These are phyloP conservation scores for Phytophthora lateralis DNA, from an alignment of 352 stramenopile genomes.

Conservation along the genomic window DNA sequence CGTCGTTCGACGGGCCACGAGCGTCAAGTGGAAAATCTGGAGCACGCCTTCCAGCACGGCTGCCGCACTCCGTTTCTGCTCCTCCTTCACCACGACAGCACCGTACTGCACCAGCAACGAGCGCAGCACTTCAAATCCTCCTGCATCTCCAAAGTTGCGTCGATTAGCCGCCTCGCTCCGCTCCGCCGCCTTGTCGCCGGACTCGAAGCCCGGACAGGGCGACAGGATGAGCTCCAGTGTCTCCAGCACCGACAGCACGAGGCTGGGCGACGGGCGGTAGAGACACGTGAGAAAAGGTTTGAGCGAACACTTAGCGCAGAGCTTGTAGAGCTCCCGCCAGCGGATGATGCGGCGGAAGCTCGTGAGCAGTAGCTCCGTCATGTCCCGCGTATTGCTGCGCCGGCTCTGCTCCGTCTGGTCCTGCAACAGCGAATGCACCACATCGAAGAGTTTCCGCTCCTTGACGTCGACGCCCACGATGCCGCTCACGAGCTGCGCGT, in stretches of 20 bases:
- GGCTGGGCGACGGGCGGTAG: conserved; percentile 54
- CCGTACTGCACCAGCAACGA: conserved; percentile 75
- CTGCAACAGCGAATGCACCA: conserved; percentile 72
- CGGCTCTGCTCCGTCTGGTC: conserved; percentile 65
- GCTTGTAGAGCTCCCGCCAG: conserved; percentile 81
- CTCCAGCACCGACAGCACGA: conserved; percentile 66
- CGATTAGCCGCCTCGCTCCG: conserved; percentile 78
- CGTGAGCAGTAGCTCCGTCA: conserved; percentile 72
- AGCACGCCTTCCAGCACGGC: conserved; percentile 56
- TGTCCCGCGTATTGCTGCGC: conserved; percentile 52
- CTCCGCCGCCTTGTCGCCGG: conserved; percentile 60
- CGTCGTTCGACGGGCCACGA: conserved; percentile 55
- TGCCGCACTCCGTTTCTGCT: conserved; percentile 20
- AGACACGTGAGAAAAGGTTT: conserved; percentile 80
- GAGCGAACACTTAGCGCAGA: conserved; percentile 82
- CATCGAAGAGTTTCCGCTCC: conserved; percentile 76
- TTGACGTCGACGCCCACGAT: conserved; percentile 67
- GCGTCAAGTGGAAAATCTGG: conserved; percentile 68
- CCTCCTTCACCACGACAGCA: conserved; percentile 19
- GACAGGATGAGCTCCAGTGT: conserved; percentile 68
- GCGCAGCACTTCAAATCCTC: conserved; percentile 71
- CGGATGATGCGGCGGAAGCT: conserved; percentile 78
- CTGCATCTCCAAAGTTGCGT: conserved; percentile 75
- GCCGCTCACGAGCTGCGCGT: conserved; percentile 31
- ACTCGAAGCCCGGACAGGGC: conserved; percentile 55